Evolutionary conservation across 805 yeast genomes (phyloP), one percentile per base, ranked within the genome.

Genomic region (Cyberlindnera subsufficiens): DNA sequence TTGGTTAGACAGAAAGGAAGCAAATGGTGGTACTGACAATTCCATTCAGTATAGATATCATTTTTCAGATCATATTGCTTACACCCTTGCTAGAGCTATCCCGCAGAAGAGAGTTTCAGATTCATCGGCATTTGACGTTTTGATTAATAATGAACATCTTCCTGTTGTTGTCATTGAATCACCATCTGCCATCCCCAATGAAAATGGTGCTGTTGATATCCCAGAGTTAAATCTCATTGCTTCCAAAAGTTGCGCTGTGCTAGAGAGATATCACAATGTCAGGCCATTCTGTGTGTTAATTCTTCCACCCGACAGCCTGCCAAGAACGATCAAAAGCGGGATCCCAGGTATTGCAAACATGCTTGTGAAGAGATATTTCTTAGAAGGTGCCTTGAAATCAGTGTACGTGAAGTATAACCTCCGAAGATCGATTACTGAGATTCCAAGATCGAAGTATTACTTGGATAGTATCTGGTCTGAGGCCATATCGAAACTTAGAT

Each of bases 321-420:
- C 99, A 4, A 77, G 96, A 56, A 82, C 95, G 29, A 69, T 80
- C 55, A 69, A 93, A 52, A 80, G 86, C 61, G 96, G 96, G 18
- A 82, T 96, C 8, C 71, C 87, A 17, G 98, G 93, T 53, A 84
- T 93, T 49, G 98, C 98, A 0, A 93, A 90, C 53, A 86, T 80
- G 84, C 74, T 80, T 55, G 88, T 86, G 64, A 86, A 82, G 55
- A 77, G 81, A 50, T 75, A 78, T 51, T 89, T 89, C 58, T 69
- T 80, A 34, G 84, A 80, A 50, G 98, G 98, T 2, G 69, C 75
- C n/a, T 65, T 93, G 18, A 72, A 77, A n/a, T 81, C 95, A 0
- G 81, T 77, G 22, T 90, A 79, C 62, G 88, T 89, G 41, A 88
- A 86, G 56, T 93, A 89, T 58, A 82, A 82, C 46, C 71, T 84